Base-by-base conservation (phyloP, 768 basidiomycete genomes). In the Leccinum uliginosum region DNA sequence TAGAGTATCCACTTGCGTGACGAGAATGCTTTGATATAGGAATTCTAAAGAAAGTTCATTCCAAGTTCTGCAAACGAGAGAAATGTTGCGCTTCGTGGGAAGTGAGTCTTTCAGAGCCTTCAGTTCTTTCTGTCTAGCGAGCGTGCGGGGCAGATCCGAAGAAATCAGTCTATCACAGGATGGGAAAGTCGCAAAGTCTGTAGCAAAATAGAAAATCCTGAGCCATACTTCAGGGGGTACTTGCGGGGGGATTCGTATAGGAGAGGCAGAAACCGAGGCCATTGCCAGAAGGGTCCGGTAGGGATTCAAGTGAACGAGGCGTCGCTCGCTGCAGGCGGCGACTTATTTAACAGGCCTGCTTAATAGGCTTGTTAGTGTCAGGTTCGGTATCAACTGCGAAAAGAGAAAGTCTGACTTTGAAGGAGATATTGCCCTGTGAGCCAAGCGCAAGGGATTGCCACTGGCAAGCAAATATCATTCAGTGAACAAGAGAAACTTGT, bases 161-260 rank as follows among this genome's bases (percentile, higher is more conserved):
- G 51, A 58, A 47, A 53, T 29, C 11, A 43, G 40, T 23, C 14
- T 35, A 30, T 56, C 59, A 19, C 53, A 63, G 29, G 57, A 50
- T 32, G 69, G 51, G 32, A 60, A 50, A 8, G 46, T 45, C 12
- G 47, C 60, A 6, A 62, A 21, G 34, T 59, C 51, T 5, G 67
- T 60, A 11, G 65, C 65, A 30, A 63, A 54, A 32, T 32, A 17
- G 49, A 71, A 71, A 29, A 71, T 61, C 43, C 46, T 62, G 17
- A 67, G 59, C 70, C 70, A 71, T 40, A 71, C 53, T 57, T 70
- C 70, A 19, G 70, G 67, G 27, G 68, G 68, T 12, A 71, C 58
- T 11, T 17, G 52, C 9, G 52, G 49, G n/a, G 52, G n/a, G 1
- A 35, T 34, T 14, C 38, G 58, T 14, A 26, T 12, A 3, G 40